Evolutionary conservation across 768 basidiomycete genomes (phyloP).

Genomic region (Gloeostereum incarnatum): DNA sequence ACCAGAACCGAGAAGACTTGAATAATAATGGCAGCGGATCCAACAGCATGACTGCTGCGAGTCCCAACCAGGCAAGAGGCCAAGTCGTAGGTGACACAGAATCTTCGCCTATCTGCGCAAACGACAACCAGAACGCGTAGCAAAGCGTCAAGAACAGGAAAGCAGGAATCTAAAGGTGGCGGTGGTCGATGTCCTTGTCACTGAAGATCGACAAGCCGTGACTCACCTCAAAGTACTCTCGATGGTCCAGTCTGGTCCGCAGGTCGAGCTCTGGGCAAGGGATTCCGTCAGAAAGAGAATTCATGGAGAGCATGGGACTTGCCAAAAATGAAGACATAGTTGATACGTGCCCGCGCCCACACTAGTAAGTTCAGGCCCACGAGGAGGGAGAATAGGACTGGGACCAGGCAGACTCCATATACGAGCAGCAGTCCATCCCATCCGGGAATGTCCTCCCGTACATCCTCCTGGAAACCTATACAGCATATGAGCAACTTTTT

Average conservation of each 20-base stretch:
- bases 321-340: conserved; percentile 93
- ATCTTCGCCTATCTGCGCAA: conserved; percentile 47
- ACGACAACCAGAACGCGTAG: conserved; percentile 82
- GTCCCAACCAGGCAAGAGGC: conserved; percentile 75
- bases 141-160: conserved; percentile 66
- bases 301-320: conserved; percentile 9
- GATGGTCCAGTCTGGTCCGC: conserved; percentile 64
- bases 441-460: conserved; percentile 45
- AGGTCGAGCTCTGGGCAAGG: conserved; percentile 54
- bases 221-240: conserved; percentile 63
- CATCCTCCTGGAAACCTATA: conserved; percentile 46
- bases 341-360: conserved; percentile 72
- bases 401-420: conserved; percentile 68
- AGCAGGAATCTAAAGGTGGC: conserved; percentile 54
- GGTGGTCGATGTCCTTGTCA: neutral
- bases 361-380: conserved; percentile 79
- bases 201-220: neutral
- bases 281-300: conserved; percentile 1
- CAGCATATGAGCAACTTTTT: neutral
- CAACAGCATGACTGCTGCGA: conserved; percentile 48
- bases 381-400: conserved; percentile 64
- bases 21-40: conserved; percentile 69
- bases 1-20: conserved; percentile 71
- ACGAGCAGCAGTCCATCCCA: conserved; percentile 72
- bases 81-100: conserved; percentile 61